Evolutionary conservation across 2,329 filamentous ascomycete species (phyloP), one percentile per base, ranked within the genome.

Genomic region (Anisogramma anomala): DNA sequence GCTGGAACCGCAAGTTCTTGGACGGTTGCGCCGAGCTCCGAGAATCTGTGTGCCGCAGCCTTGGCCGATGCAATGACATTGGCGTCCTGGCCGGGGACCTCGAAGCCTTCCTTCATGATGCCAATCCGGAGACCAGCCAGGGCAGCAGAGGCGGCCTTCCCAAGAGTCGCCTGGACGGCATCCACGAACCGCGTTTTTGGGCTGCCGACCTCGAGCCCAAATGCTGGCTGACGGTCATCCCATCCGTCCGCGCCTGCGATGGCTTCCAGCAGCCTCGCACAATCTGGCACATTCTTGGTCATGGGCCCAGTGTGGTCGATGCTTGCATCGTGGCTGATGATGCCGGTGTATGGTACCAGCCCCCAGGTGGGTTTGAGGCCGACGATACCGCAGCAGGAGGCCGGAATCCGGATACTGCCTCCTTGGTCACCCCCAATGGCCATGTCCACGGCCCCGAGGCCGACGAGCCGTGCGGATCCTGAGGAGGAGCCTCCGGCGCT

Each of bases 241-340:
- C 67, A 56, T 0, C 63, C 64, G 48, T 68, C 65, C 33, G 61
- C 65, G 2, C 66, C 66, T 2, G 65, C 64, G 38, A 68, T 55
- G 4, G 60, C 61, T 19, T 55, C 45, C 4, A 67, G 50, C 33
- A 66, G 46, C 6, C 54, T 35, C n/a, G 62, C 58, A 34, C 60
- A 57, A 31, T 67, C 65, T 19, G 64, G 57, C 1, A 68, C 47
- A 1, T 45, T 61, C 17, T 54, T 46, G 1, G 63, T 59, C 48
- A 69, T 62, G 1, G 65, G 66, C 1, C 65, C 65, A 5, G 62
- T 49, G 47, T 68, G 63, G 48, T 69, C 66, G 33, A 67, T 64
- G 50, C 64, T 61, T 0, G 65, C 58, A 14, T 58, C 49, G 45
- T 67, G 53, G 4, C 56, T 54, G 4, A 56, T 56, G 13, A 61